Conservation (phyloP, 2,329 filamentous ascomycete genomes). For the Fusarium torreyae region DNA sequence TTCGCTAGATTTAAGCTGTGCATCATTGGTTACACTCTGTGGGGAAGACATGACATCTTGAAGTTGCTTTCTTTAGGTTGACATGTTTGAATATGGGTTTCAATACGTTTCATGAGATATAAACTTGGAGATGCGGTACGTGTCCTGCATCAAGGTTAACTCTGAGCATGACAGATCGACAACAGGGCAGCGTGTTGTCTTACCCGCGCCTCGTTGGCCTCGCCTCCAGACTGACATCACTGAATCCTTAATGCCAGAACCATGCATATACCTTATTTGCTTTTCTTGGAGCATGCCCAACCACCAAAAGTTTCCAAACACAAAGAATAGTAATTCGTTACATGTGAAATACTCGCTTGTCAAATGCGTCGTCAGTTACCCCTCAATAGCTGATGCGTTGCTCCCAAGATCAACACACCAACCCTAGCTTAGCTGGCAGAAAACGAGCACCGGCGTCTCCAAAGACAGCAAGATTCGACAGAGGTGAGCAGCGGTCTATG, state of each 20-base stretch:
- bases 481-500: constrained; percentile 8
- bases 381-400: constrained; percentile 30
- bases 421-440: constrained; percentile 20
- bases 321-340: not conserved
- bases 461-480: constrained; percentile 19
- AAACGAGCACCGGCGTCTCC: constrained; percentile 18
- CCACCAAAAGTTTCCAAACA: not conserved
- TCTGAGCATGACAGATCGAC: constrained; percentile 34
- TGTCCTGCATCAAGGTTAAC: constrained; percentile 17
- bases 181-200: constrained; percentile 12
- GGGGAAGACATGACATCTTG: constrained; percentile 15
- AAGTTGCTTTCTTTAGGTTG: constrained; percentile 16
- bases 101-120: constrained; percentile 36
- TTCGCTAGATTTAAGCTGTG: constrained; percentile 1
- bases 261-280: constrained; percentile 8
- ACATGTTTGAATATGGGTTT: constrained; percentile 28
- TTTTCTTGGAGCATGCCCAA: constrained; percentile 1
- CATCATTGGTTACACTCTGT: constrained; percentile 34
- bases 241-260: constrained; percentile 3
- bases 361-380: constrained; percentile 23
- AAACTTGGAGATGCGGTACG: constrained; percentile 11
- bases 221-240: constrained; percentile 37
- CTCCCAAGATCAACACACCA: constrained; percentile 40
- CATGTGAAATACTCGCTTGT: constrained; percentile 6
- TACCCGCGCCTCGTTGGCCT: constrained; percentile 5